A percentile compares a stretch with the other conserved stretches of the same genome.
phyloP scores from a whole-genome alignment of 257 asterid species.

The Solanum sitiens region DNA sequence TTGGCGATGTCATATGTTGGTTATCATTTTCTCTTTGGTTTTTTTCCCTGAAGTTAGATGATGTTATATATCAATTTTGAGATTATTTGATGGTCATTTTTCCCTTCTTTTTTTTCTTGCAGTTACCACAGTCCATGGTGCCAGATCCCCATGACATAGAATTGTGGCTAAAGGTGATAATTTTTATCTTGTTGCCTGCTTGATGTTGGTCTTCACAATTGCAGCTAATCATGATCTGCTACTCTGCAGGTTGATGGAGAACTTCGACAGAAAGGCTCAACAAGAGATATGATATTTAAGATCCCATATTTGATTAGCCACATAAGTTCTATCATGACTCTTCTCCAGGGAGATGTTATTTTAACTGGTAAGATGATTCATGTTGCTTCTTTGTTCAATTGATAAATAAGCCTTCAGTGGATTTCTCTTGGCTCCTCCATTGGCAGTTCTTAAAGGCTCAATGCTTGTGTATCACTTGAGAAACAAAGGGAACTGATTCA shows the following conservation, averaged over 20 bases:
- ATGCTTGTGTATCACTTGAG: neutral
- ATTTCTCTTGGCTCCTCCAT: neutral
- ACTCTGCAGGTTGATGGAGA: conserved; percentile 79
- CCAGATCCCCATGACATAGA: conserved; percentile 85
- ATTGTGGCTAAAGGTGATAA: conserved; percentile 80
- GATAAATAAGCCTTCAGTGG: neutral
- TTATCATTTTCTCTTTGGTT: neutral
- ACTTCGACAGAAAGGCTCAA: conserved; percentile 77
- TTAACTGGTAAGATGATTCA: conserved; percentile 49
- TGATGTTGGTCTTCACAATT: neutral
- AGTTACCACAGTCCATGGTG: conserved; percentile 66
- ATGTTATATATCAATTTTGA: neutral
- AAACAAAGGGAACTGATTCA: neutral
- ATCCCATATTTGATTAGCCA: conserved; percentile 96
- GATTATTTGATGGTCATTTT: neutral
- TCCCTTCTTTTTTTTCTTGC: neutral
- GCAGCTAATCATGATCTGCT: neutral
- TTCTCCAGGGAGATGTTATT: conserved; percentile 87
- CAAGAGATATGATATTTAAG: conserved; percentile 84
- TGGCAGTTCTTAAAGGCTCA: neutral
- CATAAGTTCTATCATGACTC: conserved; percentile 90
- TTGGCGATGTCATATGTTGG: neutral
- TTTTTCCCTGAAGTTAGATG: neutral
- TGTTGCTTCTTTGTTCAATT: neutral
- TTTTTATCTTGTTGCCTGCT: neutral